Conservation (phyloP, 345 rosid genomes). For the Dovyalis caffra region DNA sequence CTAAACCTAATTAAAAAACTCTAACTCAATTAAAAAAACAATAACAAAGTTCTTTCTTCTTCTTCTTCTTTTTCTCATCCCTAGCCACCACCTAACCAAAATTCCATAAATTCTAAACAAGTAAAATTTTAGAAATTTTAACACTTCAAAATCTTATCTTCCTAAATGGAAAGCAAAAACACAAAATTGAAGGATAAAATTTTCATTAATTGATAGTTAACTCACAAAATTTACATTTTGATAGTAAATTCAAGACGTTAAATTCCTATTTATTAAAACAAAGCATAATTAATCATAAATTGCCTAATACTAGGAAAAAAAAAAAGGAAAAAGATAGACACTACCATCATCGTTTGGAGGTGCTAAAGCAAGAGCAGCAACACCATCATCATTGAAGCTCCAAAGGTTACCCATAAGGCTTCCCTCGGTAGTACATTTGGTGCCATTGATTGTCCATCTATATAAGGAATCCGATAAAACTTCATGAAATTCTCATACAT, state of each 20-base stretch:
- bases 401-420: slow-evolving; percentile 58
- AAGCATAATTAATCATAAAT: neutral
- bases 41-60: too few relatives aligned
- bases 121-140: too few relatives aligned
- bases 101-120: too few relatives aligned
- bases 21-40: too few relatives aligned
- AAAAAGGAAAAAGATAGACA: neutral
- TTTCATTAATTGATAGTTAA: neutral
- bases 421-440: slow-evolving; percentile 36
- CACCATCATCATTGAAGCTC: slow-evolving; percentile 48
- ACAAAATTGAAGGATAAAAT: neutral
- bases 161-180: too few relatives aligned
- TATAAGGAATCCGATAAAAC: slow-evolving; percentile 68
- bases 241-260: neutral
- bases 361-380: slow-evolving; percentile 4
- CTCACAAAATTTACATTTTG: neutral
- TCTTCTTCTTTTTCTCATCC: too few relatives aligned
- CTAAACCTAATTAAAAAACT: too few relatives aligned
- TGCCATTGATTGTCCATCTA: slow-evolving; percentile 55
- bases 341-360: neutral
- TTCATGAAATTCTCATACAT: slow-evolving; percentile 73
- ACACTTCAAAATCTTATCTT: too few relatives aligned
- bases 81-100: too few relatives aligned
- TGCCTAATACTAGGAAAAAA: neutral
- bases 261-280: neutral